phyloP scores from a whole-genome alignment of 352 stramenopile genomes.

The Thalassiosira ordinaria region DNA sequence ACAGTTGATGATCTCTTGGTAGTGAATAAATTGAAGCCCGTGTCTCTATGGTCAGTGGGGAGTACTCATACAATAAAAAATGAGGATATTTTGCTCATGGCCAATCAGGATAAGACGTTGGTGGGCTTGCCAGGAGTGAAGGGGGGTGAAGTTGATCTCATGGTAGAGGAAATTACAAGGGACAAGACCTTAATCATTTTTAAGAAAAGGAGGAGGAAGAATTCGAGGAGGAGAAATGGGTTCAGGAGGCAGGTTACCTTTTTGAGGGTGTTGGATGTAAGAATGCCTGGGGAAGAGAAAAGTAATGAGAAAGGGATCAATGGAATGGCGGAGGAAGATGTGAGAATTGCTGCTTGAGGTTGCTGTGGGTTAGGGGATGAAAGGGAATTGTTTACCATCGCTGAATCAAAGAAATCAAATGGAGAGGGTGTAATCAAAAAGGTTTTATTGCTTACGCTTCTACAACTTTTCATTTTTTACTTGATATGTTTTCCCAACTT shows the following conservation, averaged over 20 bases:
- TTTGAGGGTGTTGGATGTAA: conserved; percentile 82
- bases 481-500: too few species aligned
- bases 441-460: too few species aligned
- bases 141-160: conserved; percentile 84
- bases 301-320: not conserved
- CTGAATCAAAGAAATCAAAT: too few species aligned
- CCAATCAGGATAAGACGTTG: conserved; percentile 71
- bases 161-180: conserved; percentile 88
- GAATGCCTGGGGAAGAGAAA: conserved; percentile 55
- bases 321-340: conserved; percentile 10
- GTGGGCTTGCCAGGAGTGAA: conserved; percentile 84
- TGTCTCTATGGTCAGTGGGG: conserved; percentile 70
- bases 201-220: conserved; percentile 86
- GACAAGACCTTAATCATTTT: conserved; percentile 87
- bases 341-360: conserved; percentile 34
- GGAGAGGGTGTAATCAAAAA: too few species aligned
- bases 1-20: conserved; percentile 83
- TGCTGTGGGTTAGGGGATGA: too few species aligned
- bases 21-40: conserved; percentile 80
- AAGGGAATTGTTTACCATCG: too few species aligned
- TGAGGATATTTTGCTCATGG: conserved; percentile 80
- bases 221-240: conserved; percentile 81
- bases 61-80: conserved; percentile 71
- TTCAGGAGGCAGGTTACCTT: conserved; percentile 81
- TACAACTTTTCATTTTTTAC: too few species aligned